Evolutionary conservation across 2,329 filamentous ascomycete species (phyloP), one percentile per base, ranked within the genome.

Genomic region (Cercospora citrullina): DNA sequence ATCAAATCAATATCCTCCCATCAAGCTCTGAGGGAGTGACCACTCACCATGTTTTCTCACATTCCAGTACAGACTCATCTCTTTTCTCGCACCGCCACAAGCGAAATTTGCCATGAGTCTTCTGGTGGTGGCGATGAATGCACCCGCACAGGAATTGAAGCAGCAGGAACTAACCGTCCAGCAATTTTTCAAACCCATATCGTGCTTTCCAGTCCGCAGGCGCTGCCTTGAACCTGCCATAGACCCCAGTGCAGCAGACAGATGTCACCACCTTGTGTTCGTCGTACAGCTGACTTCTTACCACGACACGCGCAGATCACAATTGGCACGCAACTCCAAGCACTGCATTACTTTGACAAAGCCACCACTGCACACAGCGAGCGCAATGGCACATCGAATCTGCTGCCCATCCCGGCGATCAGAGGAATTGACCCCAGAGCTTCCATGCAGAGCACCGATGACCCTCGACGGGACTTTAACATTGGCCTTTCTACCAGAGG

Each of bases 331-430:
- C 5, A 48, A 57, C 8, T 16, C 9, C 8, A 12, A 61, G 12
- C 21, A 36, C 23, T 26, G 26, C 61, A 57, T 63, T 39, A 63
- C 61, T 53, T 55, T 12, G 28, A 12, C 28, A 14, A 31, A 26
- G 26, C 26, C 14, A 16, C 28, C 8, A 31, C 21, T 14, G 16
- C n/a, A 39, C 4, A 45, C 12, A 21, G 23, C 23, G 42, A 62
- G 33, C 21, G 55, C 21, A 23, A 63, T 63, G 66, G 63, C 63
- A 36, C 66, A 68, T 42, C 63, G 48, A 9, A 68, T 68, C 7
- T 68, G 66, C 39, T 68, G 66, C n/a, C 66, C 66, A 8, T 42
- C 59, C 7, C 57, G 57, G 12, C 66, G 59, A 60, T 33, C 53
- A 21, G 26, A 55, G 6, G 31, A 39, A 33, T 36, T 51, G 21